Conservation (phyloP, 495 filamentous ascomycete species). For the Hypomontagnella submonticulosa region DNA sequence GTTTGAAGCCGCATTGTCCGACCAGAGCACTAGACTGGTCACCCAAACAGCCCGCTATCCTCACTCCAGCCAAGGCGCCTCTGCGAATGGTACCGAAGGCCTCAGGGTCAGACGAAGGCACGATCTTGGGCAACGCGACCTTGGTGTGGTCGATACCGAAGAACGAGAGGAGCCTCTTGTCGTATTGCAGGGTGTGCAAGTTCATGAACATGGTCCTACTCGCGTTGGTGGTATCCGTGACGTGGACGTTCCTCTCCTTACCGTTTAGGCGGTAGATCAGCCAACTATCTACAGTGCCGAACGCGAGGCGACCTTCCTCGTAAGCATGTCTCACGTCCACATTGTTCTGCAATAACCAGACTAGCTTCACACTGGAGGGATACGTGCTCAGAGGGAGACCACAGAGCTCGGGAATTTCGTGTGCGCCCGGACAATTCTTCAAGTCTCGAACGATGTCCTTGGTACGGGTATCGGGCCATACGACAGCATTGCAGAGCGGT, state of each 20-base stretch:
- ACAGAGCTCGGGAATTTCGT: constrained; percentile 77
- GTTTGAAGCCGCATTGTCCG: constrained; percentile 88
- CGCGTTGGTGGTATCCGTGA: constrained; percentile 93
- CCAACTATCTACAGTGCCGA: constrained; percentile 96
- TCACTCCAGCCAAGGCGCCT: constrained; percentile 77
- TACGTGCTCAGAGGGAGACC: constrained; percentile 94
- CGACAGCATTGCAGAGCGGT: constrained; percentile 87
- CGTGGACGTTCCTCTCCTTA: constrained; percentile 68
- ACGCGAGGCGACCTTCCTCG: constrained; percentile 81
- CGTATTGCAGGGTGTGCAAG: constrained; percentile 85
- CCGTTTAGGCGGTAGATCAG: constrained; percentile 91
- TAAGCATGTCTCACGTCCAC: constrained; percentile 79
- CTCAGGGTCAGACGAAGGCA: constrained; percentile 82
- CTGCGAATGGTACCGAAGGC: constrained; percentile 75
- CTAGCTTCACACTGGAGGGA: constrained; percentile 87
- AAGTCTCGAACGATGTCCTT: constrained; percentile 81
- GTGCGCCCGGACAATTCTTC: constrained; percentile 72
- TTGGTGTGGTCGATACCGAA: constrained; percentile 82
- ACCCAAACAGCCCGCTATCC: constrained; percentile 87
- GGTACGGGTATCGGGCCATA: constrained; percentile 93
- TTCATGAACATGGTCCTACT: constrained; percentile 98
- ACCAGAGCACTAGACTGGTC: constrained; percentile 94
- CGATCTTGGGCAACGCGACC: constrained; percentile 83
- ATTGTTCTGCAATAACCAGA: constrained; percentile 84
- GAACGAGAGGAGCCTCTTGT: constrained; percentile 81